Percentiles rank a stretch among this genome's conserved stretches.
These are phyloP conservation scores for Pseudotsuga menziesii DNA, from an alignment of 75 land plant genomes.

Conservation along the genomic window DNA sequence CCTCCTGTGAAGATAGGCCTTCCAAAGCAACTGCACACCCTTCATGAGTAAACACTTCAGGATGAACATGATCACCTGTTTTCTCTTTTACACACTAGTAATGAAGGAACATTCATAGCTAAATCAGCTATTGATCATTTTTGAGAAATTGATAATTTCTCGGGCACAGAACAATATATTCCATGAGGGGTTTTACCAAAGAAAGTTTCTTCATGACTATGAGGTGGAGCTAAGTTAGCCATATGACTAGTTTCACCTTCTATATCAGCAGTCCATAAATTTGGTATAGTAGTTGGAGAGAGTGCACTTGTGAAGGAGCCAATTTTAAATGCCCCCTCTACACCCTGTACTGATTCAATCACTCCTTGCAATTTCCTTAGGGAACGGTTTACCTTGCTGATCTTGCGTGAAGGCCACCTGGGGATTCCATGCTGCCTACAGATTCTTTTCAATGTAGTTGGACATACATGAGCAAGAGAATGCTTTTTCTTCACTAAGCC, in stretches of 20 bases:
- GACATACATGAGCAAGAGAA: too few species aligned
- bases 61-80: neutral
- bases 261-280: conserved; percentile 12
- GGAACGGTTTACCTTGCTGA: conserved; percentile 50
- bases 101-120: neutral
- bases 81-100: conserved; percentile 2
- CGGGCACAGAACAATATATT: neutral
- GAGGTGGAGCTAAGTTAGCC: neutral
- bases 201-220: neutral
- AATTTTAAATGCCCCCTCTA: conserved; percentile 45
- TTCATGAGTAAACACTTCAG: neutral
- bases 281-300: conserved; percentile 25
- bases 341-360: conserved; percentile 92
- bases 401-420: conserved; percentile 64
- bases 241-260: neutral
- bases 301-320: conserved; percentile 33
- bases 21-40: neutral
- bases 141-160: conserved; percentile 6
- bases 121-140: neutral
- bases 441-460: conserved; percentile 52
- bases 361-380: conserved; percentile 66
- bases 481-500: too few species aligned
- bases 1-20: neutral
- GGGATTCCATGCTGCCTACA: conserved; percentile 66
- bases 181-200: neutral